Percentiles rank a stretch among this genome's conserved stretches.
phyloP scores from a whole-genome alignment of 2,329 filamentous ascomycete genomes.

The Alternaria angustiovoidea region DNA sequence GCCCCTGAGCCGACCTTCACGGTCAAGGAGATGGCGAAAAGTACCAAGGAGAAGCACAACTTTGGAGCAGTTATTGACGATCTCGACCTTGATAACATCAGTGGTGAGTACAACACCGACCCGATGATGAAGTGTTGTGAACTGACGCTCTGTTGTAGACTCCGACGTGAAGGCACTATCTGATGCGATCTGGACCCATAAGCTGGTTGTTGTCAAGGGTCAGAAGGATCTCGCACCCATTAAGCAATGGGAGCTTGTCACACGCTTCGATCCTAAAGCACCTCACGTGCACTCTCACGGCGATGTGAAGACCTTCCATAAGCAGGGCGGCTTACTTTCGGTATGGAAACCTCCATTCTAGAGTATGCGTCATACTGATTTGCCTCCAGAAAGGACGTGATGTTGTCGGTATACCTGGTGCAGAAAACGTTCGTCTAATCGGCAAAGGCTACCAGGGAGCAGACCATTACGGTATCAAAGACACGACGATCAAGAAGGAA shows the following conservation, averaged over 20 bases:
- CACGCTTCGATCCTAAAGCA: neutral
- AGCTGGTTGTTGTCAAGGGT: neutral
- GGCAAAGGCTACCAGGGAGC: slow-evolving; percentile 58
- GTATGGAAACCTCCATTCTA: too few species aligned
- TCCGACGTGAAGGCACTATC: neutral
- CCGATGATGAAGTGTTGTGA: neutral
- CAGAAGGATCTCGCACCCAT: neutral
- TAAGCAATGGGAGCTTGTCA: neutral
- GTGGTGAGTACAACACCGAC: neutral
- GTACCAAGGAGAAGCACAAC: neutral
- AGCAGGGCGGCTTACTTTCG: too few species aligned
- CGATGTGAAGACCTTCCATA: too few species aligned
- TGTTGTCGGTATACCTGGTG: slow-evolving; percentile 44
- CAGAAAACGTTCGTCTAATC: slow-evolving; percentile 56
- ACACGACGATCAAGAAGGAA: slow-evolving; percentile 40
- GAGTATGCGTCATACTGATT: too few species aligned
- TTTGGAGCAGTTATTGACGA: neutral
- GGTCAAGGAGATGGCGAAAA: too few species aligned
- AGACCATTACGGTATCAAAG: slow-evolving; percentile 56
- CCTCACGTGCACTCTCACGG: neutral
- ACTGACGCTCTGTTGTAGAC: neutral
- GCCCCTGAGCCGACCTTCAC: too few species aligned
- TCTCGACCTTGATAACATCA: neutral
- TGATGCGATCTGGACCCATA: neutral
- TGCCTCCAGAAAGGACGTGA: too few species aligned